Evolutionary conservation across 495 filamentous ascomycete species (phyloP).

Genomic region (Lineolata rhizophorae): DNA sequence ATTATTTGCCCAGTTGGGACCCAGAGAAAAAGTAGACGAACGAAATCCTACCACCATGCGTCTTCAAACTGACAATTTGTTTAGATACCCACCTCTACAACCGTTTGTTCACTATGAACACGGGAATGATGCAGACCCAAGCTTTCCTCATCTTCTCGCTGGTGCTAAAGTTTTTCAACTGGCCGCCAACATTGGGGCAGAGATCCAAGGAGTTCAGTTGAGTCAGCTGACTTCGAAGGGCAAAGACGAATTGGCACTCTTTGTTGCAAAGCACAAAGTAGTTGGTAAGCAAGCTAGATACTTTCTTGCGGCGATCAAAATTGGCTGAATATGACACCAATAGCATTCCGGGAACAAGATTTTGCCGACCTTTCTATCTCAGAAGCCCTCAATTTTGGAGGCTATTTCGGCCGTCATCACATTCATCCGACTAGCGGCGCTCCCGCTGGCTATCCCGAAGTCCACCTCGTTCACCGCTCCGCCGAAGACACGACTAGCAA

Average conservation of each 20-base stretch:
- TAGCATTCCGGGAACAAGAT: constrained; percentile 59
- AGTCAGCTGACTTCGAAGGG: constrained; percentile 39
- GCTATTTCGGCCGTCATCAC: constrained; percentile 65
- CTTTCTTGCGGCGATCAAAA: not conserved
- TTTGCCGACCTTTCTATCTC: constrained; percentile 53
- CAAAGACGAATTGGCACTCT: constrained; percentile 63
- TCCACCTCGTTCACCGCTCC: constrained; percentile 60
- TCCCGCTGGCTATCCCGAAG: constrained; percentile 46
- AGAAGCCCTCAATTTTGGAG: constrained; percentile 45
- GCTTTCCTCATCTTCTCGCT: constrained; percentile 42
- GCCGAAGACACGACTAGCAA: constrained; percentile 36
- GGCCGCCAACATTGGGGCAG: constrained; percentile 54
- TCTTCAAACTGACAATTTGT: constrained; percentile 3
- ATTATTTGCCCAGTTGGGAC: constrained; percentile 64
- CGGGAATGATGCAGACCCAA: constrained; percentile 46
- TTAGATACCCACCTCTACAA: constrained; percentile 35
- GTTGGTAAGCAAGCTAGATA: constrained; percentile 20
- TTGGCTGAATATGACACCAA: constrained; percentile 2
- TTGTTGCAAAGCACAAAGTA: constrained; percentile 59
- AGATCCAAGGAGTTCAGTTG: constrained; percentile 57
- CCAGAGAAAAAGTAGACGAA: constrained; percentile 25
- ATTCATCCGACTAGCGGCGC: constrained; percentile 62
- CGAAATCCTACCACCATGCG: not conserved
- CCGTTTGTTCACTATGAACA: constrained; percentile 52
- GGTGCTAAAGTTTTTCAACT: constrained; percentile 31